Conservation (phyloP, 164 flowering plant genomes). For the Annona cherimola region DNA sequence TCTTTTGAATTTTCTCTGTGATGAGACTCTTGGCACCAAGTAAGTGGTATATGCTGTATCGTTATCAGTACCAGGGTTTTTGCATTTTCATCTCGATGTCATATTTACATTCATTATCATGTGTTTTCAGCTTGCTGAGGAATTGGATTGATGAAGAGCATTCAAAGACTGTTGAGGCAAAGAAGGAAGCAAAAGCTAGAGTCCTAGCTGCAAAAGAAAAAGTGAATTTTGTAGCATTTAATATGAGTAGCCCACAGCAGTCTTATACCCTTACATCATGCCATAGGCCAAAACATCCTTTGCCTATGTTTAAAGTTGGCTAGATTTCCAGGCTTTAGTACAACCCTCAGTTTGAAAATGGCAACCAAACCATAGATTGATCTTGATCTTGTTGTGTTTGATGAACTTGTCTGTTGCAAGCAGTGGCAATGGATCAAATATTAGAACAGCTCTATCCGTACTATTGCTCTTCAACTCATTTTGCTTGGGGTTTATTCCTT, state of each 20-base stretch:
- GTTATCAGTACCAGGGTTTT: not conserved
- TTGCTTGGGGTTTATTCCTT: not conserved
- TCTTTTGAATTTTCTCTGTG: constrained; percentile 64
- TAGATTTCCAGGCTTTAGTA: not conserved
- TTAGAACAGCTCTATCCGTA: not conserved
- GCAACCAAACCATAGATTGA: not conserved
- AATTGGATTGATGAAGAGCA: constrained; percentile 61
- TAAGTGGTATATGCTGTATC: constrained; percentile 28
- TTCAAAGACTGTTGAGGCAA: constrained; percentile 28
- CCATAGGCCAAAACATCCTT: no score
- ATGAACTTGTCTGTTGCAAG: no score
- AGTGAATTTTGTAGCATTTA: constrained; percentile 30
- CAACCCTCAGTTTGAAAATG: not conserved
- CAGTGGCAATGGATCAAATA: no score
- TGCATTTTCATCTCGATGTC: not conserved
- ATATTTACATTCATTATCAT: not conserved
- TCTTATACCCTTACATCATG: no score
- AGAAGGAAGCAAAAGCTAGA: constrained; percentile 50
- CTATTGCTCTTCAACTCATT: not conserved
- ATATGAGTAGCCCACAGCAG: no score
- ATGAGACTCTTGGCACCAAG: constrained; percentile 71
- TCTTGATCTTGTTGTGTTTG: not conserved
- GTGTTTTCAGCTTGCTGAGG: constrained; percentile 46
- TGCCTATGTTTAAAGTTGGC: not conserved
- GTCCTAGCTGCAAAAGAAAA: constrained; percentile 54